These are phyloP conservation scores for Starmerella apis DNA, from an alignment of 805 yeast genomes.

Conservation along the genomic window DNA sequence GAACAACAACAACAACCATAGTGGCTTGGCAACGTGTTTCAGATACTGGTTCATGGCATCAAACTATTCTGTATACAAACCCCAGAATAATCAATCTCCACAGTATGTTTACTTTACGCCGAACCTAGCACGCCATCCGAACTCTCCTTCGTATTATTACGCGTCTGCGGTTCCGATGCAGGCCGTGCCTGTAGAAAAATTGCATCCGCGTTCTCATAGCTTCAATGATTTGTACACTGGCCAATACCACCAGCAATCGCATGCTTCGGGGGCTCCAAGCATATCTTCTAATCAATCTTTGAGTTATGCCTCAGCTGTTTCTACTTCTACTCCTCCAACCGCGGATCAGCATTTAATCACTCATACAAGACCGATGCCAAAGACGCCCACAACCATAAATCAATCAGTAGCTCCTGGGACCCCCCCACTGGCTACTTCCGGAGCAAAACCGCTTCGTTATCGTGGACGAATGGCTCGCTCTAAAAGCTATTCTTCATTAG, in stretches of 20 bases:
- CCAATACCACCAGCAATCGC: not conserved
- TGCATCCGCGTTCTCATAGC: conserved; percentile 6
- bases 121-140: conserved; percentile 1
- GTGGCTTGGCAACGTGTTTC: not conserved
- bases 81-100: not conserved
- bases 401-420: not conserved
- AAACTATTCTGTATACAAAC: conserved; percentile 14
- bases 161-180: not conserved
- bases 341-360: not conserved
- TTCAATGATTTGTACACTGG: conserved; percentile 2
- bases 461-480: conserved; percentile 5
- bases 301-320: not conserved
- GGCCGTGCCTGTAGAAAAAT: not conserved
- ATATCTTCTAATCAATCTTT: not conserved
- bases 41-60: conserved; percentile 11
- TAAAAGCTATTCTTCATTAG: not conserved
- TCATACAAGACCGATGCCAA: not conserved
- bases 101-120: conserved; percentile 8
- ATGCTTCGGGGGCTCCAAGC: not conserved
- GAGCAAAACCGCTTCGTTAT: not conserved
- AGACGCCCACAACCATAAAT: too few species aligned
- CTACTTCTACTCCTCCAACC: too few species aligned
- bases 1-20: not conserved
- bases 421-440: not conserved
- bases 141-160: not conserved